Base-by-base conservation (phyloP, 2,329 filamentous ascomycete species). In the Dothistroma septosporum region DNA sequence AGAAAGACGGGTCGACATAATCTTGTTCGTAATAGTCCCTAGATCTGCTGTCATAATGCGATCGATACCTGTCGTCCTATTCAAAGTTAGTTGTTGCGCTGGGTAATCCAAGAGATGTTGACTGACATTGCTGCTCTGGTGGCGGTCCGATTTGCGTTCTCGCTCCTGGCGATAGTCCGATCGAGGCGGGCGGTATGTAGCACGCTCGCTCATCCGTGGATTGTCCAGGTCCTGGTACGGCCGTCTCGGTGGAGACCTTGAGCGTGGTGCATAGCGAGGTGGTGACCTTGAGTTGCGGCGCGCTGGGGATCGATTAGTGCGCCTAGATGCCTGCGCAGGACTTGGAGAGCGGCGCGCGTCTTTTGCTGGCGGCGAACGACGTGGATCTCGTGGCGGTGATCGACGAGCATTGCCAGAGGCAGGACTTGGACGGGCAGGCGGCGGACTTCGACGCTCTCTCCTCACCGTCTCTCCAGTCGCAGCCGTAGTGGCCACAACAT, bases 1-100 rank as follows among this genome's bases (percentile, higher is more conserved):
- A 66, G 19, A 50, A 44, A 35, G 50, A 33, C 6, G 53, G 44
- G 24, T 68, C 64, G n/a, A 50, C 58, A 16, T 59, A 53, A 31
- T 60, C 60, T 12, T 53, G 56, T 56, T 41, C 28, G 19, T 59
- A 55, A 47, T 59, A 41, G 55, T 63, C 61, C 44, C 44, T 60
- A 21, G 62, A 64, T 57, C 57, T 58, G 50, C 55, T 58, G 52
- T 61, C 50, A n/a, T 53, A 55, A 28, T 50, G 57, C 53, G 56
- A 33, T 22, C 48, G 31, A 46, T 59, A 61, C 44, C 59, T 44
- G 55, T 64, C 57, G 46, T 64, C 62, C 62, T 64, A 57, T 14
- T 46, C 48, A 54, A 59, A 44, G 59, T 64, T 64, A 64, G 62
- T 53, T 50, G 57, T 56, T 47, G 33, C 21, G 49, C 52, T 49